Evolutionary conservation across 306 rosid genomes (phyloP), one percentile per base, ranked within the genome.

Genomic region (Cucurbita maxima): DNA sequence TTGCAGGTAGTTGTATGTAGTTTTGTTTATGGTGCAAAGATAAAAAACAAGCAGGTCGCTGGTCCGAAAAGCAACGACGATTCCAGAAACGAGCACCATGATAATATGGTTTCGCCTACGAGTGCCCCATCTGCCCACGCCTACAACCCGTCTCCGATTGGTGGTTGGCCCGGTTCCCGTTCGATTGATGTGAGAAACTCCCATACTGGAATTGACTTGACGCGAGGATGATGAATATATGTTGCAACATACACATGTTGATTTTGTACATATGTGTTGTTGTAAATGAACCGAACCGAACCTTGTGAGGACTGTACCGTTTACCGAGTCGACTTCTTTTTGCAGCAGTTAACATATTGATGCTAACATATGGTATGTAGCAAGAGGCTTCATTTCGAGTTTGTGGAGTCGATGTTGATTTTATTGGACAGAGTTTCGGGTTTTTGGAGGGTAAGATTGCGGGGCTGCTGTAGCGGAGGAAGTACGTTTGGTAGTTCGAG

Each of bases 151-250:
- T 81, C 96, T 4, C 45, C 84, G 8, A 47, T 84, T 36, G 83
- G 86, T 68, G 58, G 80, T 59, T 91, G 99, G 97, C 87, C 87
- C 3, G 92, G 86, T 38, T 71, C 92, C 10, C 84, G 86, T 73
- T 79, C 83, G 1, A 79, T 58, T 12, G 96, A 86, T 69, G 48
- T 81, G 79, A 81, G 88, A 82, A 83, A 81, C 57, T 81, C 87
- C 58, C 88, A 88, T 79, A 86, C 90, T 0, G 97, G 99, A 73
- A 89, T 95, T 58, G 99, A 95, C 87, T 81, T 91, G 90, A 95
- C 78, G 56, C 96, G 95, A 8, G 97, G 97, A 43, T 91, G 88
- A 89, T 66, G 75, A 58, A 66, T 70, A 66, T 70, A 76, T 73
- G 61, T 77, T 71, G 81, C 79, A 77, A 87, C 74, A 84, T 85